phyloP scores from a whole-genome alignment of 2,329 filamentous ascomycete genomes.

The Scedosporium minutisporum region DNA sequence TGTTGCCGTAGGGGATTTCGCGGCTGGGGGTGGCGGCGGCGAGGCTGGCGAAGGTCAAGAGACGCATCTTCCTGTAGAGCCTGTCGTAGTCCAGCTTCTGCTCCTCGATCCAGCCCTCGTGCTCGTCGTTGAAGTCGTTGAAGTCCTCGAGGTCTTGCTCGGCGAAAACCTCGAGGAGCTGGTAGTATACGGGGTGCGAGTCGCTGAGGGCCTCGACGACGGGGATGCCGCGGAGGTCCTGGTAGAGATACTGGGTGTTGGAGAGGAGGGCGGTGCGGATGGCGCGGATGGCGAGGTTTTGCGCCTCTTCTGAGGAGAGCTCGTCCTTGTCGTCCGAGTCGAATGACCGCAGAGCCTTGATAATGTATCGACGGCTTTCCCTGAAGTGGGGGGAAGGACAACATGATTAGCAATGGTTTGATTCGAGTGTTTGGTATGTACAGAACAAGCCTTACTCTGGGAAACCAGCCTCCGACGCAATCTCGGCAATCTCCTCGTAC shows the following conservation, averaged over 20 bases:
- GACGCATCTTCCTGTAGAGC: conserved; percentile 89
- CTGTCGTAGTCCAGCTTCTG: conserved; percentile 62
- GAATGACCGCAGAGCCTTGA: conserved; percentile 53
- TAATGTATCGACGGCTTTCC: conserved; percentile 57
- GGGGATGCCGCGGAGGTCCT: conserved; percentile 72
- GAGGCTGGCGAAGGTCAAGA: conserved; percentile 84
- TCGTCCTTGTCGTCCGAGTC: conserved; percentile 46
- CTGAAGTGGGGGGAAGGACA: conserved; percentile 19
- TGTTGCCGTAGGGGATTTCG: conserved; percentile 79
- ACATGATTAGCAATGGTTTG: conserved; percentile 5
- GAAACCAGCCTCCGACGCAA: conserved; percentile 69
- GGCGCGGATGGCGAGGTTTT: conserved; percentile 49
- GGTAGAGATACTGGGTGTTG: conserved; percentile 56
- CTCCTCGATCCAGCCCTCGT: conserved; percentile 74
- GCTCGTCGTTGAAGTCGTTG: conserved; percentile 88
- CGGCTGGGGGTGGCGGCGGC: conserved; percentile 75
- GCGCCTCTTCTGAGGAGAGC: conserved; percentile 48
- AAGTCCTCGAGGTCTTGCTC: conserved; percentile 92
- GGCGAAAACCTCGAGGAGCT: conserved; percentile 91
- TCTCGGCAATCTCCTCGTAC: conserved; percentile 72
- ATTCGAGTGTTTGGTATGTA: background rate
- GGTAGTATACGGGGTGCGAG: conserved; percentile 74
- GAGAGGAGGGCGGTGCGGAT: conserved; percentile 44
- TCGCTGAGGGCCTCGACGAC: conserved; percentile 80
- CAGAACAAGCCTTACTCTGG: conserved; percentile 48